A percentile compares a stretch with the other conserved stretches of the same genome.
Conservation (phyloP, 2,329 filamentous ascomycete species). For the Boeremia lycopersici region DNA sequence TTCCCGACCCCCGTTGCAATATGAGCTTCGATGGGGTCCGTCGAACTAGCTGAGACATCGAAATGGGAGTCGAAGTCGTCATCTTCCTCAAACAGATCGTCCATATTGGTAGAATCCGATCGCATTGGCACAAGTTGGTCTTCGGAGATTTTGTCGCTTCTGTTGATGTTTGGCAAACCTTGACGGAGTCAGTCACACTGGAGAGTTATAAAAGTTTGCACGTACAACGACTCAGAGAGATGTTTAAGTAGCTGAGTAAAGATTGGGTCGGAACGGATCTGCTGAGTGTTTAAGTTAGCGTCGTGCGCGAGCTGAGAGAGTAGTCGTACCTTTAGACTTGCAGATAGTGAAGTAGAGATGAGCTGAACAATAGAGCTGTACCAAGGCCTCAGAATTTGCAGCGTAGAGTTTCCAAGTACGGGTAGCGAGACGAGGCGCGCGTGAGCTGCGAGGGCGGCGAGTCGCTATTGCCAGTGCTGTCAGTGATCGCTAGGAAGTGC, state of each 20-base stretch:
- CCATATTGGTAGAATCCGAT: not conserved
- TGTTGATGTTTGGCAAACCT: not conserved
- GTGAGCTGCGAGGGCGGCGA: not conserved
- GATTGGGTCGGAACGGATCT: too few species aligned
- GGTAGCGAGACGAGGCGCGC: not conserved
- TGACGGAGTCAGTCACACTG: not conserved
- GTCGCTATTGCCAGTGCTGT: not conserved
- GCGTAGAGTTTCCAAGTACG: too few species aligned
- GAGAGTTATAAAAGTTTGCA: too few species aligned
- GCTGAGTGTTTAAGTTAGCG: too few species aligned
- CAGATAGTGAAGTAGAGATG: too few species aligned
- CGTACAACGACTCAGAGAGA: too few species aligned
- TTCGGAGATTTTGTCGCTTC: not conserved
- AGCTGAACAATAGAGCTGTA: too few species aligned
- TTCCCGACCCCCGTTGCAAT: not conserved
- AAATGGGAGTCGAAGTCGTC: not conserved
- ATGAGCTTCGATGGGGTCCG: not conserved
- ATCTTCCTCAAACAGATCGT: not conserved
- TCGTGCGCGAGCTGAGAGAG: too few species aligned
- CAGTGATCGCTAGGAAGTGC: not conserved
- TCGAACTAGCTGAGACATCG: not conserved
- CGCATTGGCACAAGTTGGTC: slow-evolving; percentile 3
- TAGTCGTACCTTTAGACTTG: too few species aligned
- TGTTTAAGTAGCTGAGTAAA: too few species aligned
- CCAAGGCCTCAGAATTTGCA: too few species aligned